phyloP scores from a whole-genome alignment of 495 filamentous ascomycete genomes.

The Penicillium goetzii region DNA sequence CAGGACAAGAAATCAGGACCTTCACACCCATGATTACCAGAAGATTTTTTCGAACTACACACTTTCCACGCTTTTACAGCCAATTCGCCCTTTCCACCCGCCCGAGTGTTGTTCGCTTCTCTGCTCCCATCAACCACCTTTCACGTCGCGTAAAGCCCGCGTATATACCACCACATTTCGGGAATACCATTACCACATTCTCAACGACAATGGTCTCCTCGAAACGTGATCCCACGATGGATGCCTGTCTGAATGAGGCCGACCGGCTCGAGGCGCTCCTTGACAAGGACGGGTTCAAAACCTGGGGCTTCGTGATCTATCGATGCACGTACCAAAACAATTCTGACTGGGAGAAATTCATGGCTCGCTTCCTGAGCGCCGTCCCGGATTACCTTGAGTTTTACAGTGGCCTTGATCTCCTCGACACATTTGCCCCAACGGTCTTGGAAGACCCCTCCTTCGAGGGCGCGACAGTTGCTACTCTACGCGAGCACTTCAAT shows the following conservation, averaged over 20 bases:
- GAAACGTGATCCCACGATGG: not conserved
- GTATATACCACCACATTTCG: not conserved
- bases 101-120: not conserved
- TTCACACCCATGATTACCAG: not conserved
- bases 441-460: slow-evolving; percentile 37
- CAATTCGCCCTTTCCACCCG: not conserved
- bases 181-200: not conserved
- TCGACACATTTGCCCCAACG: slow-evolving; percentile 34
- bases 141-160: not conserved
- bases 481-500: slow-evolving; percentile 35
- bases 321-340: slow-evolving; percentile 39
- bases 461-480: slow-evolving; percentile 28
- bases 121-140: not conserved
- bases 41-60: not conserved
- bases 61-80: not conserved
- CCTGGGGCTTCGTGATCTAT: slow-evolving; percentile 39
- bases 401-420: slow-evolving; percentile 24
- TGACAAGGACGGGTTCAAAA: slow-evolving; percentile 19
- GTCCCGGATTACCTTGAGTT: not conserved
- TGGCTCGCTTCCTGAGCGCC: not conserved
- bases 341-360: not conserved
- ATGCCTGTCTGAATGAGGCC: slow-evolving; percentile 18
- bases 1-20: too few relatives aligned
- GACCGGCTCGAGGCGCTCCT: slow-evolving; percentile 32
- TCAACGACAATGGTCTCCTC: not conserved